These are phyloP conservation scores for Schwanniomyces polymorphus DNA, from an alignment of 805 yeast species.

Conservation along the genomic window DNA sequence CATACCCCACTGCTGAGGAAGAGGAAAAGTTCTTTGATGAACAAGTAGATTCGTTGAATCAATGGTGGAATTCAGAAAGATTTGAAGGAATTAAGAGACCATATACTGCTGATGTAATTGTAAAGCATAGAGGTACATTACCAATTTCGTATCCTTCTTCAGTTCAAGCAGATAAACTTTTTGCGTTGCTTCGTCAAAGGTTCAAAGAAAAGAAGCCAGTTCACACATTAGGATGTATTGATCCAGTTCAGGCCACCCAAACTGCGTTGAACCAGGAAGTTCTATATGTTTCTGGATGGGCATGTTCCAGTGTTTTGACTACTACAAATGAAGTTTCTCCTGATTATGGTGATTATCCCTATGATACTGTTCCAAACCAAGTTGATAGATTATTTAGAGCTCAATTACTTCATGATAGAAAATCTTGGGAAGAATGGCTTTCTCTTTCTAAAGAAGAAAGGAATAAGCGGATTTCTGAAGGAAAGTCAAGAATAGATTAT, in stretches of 20 bases:
- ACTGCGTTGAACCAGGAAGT: slow-evolving; percentile 46
- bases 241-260: slow-evolving; percentile 64
- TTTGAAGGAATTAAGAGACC: slow-evolving; percentile 34
- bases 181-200: slow-evolving; percentile 40
- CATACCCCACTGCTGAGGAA: slow-evolving; percentile 31
- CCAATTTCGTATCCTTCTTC: slow-evolving; percentile 45
- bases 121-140: slow-evolving; percentile 51
- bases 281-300: slow-evolving; percentile 62
- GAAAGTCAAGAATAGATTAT: slow-evolving; percentile 2
- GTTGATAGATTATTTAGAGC: slow-evolving; percentile 5
- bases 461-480: slow-evolving; percentile 1
- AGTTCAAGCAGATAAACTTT: slow-evolving; percentile 52
- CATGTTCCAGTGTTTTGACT: slow-evolving; percentile 23
- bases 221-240: slow-evolving; percentile 59
- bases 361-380: slow-evolving; percentile 57
- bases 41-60: slow-evolving; percentile 10
- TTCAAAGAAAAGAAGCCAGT: slow-evolving; percentile 46
- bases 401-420: slow-evolving; percentile 4
- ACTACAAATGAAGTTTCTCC: slow-evolving; percentile 61
- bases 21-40: slow-evolving; percentile 1
- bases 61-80: slow-evolving; percentile 2
- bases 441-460: slow-evolving; percentile 1
- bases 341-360: slow-evolving; percentile 68
- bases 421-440: slow-evolving; percentile 3
- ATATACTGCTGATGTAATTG: slow-evolving; percentile 51